Conservation (phyloP, 257 asterid genomes). For the Gardenia jasminoides region DNA sequence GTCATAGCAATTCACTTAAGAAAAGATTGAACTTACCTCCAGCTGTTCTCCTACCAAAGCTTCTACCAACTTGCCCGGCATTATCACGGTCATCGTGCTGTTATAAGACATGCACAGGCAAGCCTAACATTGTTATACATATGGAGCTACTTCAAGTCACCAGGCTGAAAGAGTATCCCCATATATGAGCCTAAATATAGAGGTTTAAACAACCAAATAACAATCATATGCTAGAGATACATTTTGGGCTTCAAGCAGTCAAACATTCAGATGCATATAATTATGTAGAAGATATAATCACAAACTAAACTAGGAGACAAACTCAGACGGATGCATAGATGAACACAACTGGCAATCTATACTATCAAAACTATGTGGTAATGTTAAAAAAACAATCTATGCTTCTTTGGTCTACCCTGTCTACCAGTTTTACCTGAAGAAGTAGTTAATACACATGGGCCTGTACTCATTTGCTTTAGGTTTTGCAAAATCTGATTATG, state of each 20-base stretch:
- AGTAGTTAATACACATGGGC: not conserved
- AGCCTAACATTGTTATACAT: slow-evolving; percentile 77
- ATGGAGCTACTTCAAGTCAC: slow-evolving; percentile 52
- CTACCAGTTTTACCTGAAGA: not conserved
- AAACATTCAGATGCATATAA: not conserved
- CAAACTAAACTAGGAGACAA: not conserved
- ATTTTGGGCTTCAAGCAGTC: not conserved
- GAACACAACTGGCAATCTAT: not conserved
- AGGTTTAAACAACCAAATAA: not conserved
- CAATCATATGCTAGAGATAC: slow-evolving; percentile 1
- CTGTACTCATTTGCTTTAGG: too few relatives aligned
- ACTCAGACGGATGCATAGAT: not conserved
- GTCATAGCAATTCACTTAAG: not conserved
- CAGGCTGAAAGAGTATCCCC: slow-evolving; percentile 51
- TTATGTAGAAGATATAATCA: not conserved
- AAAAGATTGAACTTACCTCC: slow-evolving; percentile 42
- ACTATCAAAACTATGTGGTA: not conserved
- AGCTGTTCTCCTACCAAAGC: slow-evolving; percentile 48
- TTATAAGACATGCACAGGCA: slow-evolving; percentile 84
- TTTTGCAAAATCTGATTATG: too few relatives aligned
- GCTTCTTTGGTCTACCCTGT: not conserved
- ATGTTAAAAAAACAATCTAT: not conserved
- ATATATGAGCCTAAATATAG: slow-evolving; percentile 33
- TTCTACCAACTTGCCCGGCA: slow-evolving; percentile 66
- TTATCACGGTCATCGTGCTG: slow-evolving; percentile 90